Percentiles rank a stretch among this genome's conserved stretches.
These are phyloP conservation scores for Rutstroemia sp. DNA, from an alignment of 2,329 filamentous ascomycete genomes.

Conservation along the genomic window DNA sequence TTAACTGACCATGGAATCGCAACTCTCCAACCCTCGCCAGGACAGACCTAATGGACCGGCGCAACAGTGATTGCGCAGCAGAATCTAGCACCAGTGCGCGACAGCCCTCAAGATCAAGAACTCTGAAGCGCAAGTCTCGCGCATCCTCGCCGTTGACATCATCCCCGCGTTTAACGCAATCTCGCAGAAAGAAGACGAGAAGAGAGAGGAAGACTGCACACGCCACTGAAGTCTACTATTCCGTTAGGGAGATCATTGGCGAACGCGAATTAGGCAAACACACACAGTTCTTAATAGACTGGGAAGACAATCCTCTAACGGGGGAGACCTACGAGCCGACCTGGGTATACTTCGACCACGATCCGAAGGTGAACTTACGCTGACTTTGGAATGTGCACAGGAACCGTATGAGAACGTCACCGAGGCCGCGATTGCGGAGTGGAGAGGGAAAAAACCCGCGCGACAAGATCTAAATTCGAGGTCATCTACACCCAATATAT, in stretches of 20 bases:
- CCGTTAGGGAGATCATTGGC: constrained; percentile 13
- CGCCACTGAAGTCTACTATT: neutral
- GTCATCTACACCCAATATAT: neutral
- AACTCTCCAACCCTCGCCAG: neutral
- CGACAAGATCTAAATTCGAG: neutral
- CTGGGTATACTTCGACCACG: constrained; percentile 38
- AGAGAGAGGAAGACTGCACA: neutral
- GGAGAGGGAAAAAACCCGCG: constrained; percentile 1
- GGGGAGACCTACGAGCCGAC: constrained; percentile 40
- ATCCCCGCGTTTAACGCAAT: no score
- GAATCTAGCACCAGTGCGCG: neutral
- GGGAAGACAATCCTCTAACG: constrained; percentile 44
- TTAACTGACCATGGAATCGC: constrained; percentile 4
- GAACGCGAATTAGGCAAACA: constrained; percentile 14
- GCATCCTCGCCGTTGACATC: neutral
- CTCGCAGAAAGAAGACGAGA: neutral
- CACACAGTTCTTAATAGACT: constrained; percentile 46
- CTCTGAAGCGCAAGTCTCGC: neutral
- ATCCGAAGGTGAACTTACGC: neutral
- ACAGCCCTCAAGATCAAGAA: neutral
- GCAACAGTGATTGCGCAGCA: constrained; percentile 2
- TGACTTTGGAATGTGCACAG: constrained; percentile 7
- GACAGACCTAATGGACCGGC: constrained; percentile 4
- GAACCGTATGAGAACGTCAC: constrained; percentile 20
- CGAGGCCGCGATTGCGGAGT: constrained; percentile 1